These are phyloP conservation scores for Bocquillonia castaneifolia DNA, from an alignment of 441 rosid genomes.

Conservation along the genomic window DNA sequence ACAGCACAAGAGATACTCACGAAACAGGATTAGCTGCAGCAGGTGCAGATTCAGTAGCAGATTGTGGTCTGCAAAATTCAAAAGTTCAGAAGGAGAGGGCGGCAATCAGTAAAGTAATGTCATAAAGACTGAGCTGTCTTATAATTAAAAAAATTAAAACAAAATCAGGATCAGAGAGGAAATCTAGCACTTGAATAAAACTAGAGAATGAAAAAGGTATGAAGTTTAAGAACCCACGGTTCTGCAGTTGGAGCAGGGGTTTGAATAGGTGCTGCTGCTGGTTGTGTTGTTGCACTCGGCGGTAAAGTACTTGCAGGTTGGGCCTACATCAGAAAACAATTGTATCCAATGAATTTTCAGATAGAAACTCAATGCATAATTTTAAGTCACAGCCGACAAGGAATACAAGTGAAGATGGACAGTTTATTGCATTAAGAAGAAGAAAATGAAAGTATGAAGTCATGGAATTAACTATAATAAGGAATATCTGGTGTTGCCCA, in stretches of 20 bases:
- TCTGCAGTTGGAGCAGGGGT: slow-evolving; percentile 31
- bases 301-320: slow-evolving; percentile 25
- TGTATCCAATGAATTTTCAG: slow-evolving; percentile 15
- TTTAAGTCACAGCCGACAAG: not conserved
- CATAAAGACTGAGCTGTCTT: not conserved
- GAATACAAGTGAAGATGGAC: not conserved
- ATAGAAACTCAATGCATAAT: slow-evolving; percentile 1
- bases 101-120: not conserved
- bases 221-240: slow-evolving; percentile 33
- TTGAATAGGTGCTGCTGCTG: slow-evolving; percentile 15
- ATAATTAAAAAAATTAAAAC: not conserved
- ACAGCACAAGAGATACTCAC: slow-evolving; percentile 35
- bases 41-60: slow-evolving; percentile 36
- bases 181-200: slow-evolving; percentile 5
- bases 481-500: not conserved
- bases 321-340: slow-evolving; percentile 19
- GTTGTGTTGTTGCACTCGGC: slow-evolving; percentile 16
- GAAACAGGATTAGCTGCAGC: slow-evolving; percentile 22
- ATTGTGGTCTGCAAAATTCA: slow-evolving; percentile 34
- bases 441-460: not conserved
- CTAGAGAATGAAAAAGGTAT: slow-evolving; percentile 1
- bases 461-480: not conserved
- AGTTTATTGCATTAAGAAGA: not conserved
- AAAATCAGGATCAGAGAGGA: not conserved
- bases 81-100: slow-evolving; percentile 5